phyloP scores from a whole-genome alignment of 1,284 basidiomycete species.

The Sutorius eximius region DNA sequence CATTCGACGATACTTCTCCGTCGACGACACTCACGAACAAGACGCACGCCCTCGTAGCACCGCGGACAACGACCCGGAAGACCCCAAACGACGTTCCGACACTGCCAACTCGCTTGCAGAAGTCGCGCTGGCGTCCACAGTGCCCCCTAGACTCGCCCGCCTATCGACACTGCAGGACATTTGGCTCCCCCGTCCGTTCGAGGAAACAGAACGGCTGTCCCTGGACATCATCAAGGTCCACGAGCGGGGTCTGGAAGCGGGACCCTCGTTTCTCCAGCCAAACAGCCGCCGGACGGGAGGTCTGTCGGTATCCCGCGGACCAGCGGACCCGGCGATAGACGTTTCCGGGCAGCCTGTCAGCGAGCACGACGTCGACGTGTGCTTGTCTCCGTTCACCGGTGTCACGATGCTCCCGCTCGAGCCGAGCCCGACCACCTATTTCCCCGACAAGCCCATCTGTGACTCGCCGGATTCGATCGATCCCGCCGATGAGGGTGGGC shows the following conservation, averaged over 20 bases:
- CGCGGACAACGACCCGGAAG: neutral
- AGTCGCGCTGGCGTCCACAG: slow-evolving; percentile 9
- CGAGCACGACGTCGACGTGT: neutral
- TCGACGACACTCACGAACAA: neutral
- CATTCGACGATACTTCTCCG: neutral
- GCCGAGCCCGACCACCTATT: neutral
- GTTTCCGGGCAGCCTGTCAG: neutral
- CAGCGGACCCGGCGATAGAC: neutral
- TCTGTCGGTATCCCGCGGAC: neutral
- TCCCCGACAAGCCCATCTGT: slow-evolving; percentile 19
- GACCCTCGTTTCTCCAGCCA: slow-evolving; percentile 10
- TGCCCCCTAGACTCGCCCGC: neutral
- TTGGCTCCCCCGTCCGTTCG: slow-evolving; percentile 25
- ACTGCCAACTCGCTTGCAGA: slow-evolving; percentile 17
- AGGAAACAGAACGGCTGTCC: slow-evolving; percentile 7
- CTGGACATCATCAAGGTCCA: slow-evolving; percentile 10
- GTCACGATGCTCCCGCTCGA: neutral
- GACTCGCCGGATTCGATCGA: slow-evolving; percentile 25
- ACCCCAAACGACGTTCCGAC: slow-evolving; percentile 4
- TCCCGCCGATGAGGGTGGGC: neutral
- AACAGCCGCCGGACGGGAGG: neutral
- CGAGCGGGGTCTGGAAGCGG: slow-evolving; percentile 18
- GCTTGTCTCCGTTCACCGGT: neutral
- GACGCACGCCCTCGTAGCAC: neutral
- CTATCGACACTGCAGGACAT: slow-evolving; percentile 23